Conservation (phyloP, 345 rosid species). For the Eucalyptus tenuipes region DNA sequence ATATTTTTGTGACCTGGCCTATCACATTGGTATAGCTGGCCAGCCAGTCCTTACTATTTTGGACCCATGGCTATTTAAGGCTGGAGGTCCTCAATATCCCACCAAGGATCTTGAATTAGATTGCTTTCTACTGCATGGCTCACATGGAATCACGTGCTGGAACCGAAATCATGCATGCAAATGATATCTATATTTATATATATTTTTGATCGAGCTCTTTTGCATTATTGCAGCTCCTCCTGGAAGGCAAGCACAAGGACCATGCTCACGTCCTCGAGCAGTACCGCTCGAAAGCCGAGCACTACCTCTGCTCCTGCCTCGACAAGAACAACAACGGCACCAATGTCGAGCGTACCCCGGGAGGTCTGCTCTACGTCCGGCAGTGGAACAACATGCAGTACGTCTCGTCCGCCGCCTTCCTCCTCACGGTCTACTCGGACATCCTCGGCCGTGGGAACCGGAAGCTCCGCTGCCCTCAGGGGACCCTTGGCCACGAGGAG, state of each 20-base stretch:
- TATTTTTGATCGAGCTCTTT: background rate
- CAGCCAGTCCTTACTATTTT: background rate
- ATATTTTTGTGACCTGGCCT: background rate
- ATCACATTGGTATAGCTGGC: background rate
- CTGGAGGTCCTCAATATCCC: background rate
- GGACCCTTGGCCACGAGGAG: slow-evolving; percentile 22
- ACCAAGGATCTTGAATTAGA: background rate
- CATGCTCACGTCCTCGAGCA: slow-evolving; percentile 26
- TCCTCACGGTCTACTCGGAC: slow-evolving; percentile 66
- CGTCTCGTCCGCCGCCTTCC: slow-evolving; percentile 70
- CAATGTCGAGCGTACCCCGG: slow-evolving; percentile 61
- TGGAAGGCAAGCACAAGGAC: slow-evolving; percentile 27
- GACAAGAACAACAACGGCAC: slow-evolving; percentile 47
- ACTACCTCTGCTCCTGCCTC: slow-evolving; percentile 77
- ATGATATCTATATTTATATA: background rate
- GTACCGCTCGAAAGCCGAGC: slow-evolving; percentile 65
- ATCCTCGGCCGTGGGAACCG: slow-evolving; percentile 24
- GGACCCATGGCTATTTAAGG: background rate
- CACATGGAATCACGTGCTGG: background rate
- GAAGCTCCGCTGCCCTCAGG: slow-evolving; percentile 32
- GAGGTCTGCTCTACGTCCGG: slow-evolving; percentile 64
- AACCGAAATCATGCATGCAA: background rate
- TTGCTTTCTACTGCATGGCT: background rate
- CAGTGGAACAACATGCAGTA: slow-evolving; percentile 99
- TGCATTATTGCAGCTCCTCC: slow-evolving; percentile 27